Base-by-base conservation (phyloP, 129 eudicot genomes). In the Artemisia annua region DNA sequence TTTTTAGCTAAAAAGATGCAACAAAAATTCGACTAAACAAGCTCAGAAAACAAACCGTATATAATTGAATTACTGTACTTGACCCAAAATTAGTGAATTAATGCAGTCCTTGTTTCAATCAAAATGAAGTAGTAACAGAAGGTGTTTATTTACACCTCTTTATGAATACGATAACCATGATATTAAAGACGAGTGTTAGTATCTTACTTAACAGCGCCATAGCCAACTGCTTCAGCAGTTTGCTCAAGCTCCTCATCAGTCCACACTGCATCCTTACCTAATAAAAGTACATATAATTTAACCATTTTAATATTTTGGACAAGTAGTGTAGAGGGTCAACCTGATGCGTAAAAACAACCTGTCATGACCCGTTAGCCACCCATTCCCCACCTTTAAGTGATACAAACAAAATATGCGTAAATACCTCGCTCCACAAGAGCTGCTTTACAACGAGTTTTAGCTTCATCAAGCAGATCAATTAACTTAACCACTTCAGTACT, bases 141-240 rank as follows among this genome's bases (percentile, higher is more conserved):
- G 7, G 9, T 39, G 44, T 39, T 39, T 7, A 39, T 39, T 39
- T 39, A 39, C 44, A 39, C 63, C 32, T 10, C 63, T 20, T 57
- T 20, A 39, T 6, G 44, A 39, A 39, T 39, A 39, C 9, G 44
- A 39, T 39, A 39, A 39, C 44, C 9, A 39, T 39, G 44, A 39
- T 39, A 39, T 7, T 39, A 39, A 39, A 39, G 9, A 39, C 9
- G 44, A 39, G 9, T 39, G 44, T 39, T 18, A 35, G 74, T 53
- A 75, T 71, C 97, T 83, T 86, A 95, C 99, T 95, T 95, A 24
- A 95, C 95, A 75, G 99, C 99, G 11, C 99, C 99, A 85, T 95
- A 95, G 79, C 99, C 99, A 66, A 95, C 78, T 44, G 99, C 99
- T 88, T 95, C 99, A 74, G 97, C 96, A 61, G 95, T 87, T 49